Evolutionary conservation across 257 asterid species (phyloP).

Genomic region (Hygrophila difformis): DNA sequence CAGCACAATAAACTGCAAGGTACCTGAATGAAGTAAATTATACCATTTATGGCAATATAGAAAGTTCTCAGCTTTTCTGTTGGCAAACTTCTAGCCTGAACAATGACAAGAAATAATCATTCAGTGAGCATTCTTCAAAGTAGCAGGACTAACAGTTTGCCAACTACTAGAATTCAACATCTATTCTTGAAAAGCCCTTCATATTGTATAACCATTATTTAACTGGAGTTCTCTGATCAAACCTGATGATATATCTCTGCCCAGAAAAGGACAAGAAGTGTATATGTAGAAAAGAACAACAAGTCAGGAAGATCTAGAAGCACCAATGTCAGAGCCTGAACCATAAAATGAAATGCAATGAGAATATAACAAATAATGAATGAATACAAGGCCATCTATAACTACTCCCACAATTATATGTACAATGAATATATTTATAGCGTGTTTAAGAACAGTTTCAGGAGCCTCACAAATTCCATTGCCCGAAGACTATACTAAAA

Average conservation of each 20-base stretch:
- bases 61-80: constrained; percentile 75
- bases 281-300: constrained; percentile 85
- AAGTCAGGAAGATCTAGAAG: constrained; percentile 85
- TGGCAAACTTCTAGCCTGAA: constrained; percentile 91
- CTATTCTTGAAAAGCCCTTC: too few species aligned
- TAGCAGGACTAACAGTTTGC: constrained; percentile 5
- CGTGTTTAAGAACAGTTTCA: neutral
- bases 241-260: constrained; percentile 99
- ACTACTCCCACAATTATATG: constrained; percentile 2
- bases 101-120: constrained; percentile 21
- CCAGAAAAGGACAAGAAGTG: constrained; percentile 94
- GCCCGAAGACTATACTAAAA: constrained; percentile 4
- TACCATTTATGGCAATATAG: constrained; percentile 57
- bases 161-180: too few species aligned
- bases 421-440: constrained; percentile 2
- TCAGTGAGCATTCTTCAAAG: constrained; percentile 16
- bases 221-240: neutral
- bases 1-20: constrained; percentile 4
- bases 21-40: constrained; percentile 79
- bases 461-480: constrained; percentile 4
- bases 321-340: constrained; percentile 59
- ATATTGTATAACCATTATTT: too few species aligned
- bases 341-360: too few species aligned
- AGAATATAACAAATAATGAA: neutral
- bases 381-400: neutral